phyloP scores from a whole-genome alignment of 2,329 filamentous ascomycete genomes.

The Samsoniella hepiali region DNA sequence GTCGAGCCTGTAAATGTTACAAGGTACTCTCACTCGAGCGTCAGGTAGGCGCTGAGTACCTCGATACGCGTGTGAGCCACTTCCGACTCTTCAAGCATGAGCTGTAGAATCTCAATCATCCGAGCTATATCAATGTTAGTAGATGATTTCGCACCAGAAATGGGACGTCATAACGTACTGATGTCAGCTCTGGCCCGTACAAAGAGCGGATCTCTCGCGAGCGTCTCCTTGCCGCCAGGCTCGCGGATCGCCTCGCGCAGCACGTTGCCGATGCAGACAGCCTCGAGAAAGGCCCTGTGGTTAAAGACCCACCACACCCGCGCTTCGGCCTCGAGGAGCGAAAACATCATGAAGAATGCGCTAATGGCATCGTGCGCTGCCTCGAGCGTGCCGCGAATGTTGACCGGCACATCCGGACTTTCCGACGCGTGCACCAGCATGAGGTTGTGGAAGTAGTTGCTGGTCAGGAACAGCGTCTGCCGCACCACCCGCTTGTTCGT shows the following conservation, averaged over 20 bases:
- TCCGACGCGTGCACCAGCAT: constrained; percentile 75
- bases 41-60: constrained; percentile 54
- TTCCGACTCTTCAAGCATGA: constrained; percentile 57
- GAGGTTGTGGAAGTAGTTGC: constrained; percentile 78
- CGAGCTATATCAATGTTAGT: constrained; percentile 39
- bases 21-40: constrained; percentile 1
- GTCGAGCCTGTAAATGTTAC: neutral
- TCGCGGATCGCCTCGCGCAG: constrained; percentile 50
- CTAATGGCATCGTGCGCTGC: constrained; percentile 72
- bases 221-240: constrained; percentile 42
- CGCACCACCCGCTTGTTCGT: constrained; percentile 64
- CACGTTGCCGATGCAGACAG: constrained; percentile 63
- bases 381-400: constrained; percentile 68
- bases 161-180: constrained; percentile 42
- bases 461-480: constrained; percentile 75
- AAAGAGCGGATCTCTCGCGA: constrained; percentile 55
- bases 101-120: constrained; percentile 63
- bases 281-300: constrained; percentile 75
- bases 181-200: constrained; percentile 60
- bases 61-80: constrained; percentile 58
- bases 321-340: constrained; percentile 66
- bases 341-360: constrained; percentile 71
- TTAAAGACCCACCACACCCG: constrained; percentile 84
- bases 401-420: constrained; percentile 59
- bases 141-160: constrained; percentile 5